phyloP scores from a whole-genome alignment of 2,329 filamentous ascomycete genomes.

The Fusarium bulbicola region DNA sequence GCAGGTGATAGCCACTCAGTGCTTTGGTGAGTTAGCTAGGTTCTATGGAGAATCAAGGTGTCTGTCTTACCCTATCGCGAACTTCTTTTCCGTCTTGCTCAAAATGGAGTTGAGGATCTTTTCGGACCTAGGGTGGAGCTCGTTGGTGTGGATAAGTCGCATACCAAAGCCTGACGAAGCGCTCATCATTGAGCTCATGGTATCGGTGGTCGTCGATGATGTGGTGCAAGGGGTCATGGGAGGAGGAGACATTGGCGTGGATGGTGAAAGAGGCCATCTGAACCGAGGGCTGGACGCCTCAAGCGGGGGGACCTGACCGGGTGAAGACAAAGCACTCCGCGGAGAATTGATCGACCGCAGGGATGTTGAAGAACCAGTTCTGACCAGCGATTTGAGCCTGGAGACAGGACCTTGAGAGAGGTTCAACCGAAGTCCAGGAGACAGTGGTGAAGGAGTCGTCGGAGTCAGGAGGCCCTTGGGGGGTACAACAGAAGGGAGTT shows the following conservation, averaged over 20 bases:
- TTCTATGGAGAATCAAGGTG: neutral
- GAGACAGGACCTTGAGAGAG: slow-evolving; percentile 46
- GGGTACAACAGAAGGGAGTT: slow-evolving; percentile 54
- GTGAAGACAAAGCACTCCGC: slow-evolving; percentile 44
- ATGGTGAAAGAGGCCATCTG: slow-evolving; percentile 49
- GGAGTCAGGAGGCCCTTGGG: slow-evolving; percentile 36
- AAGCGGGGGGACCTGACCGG: slow-evolving; percentile 45
- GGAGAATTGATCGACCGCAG: slow-evolving; percentile 38
- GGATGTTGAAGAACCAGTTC: slow-evolving; percentile 37
- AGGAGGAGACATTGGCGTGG: slow-evolving; percentile 51
- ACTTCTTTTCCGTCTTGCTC: slow-evolving; percentile 61
- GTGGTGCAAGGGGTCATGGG: slow-evolving; percentile 60
- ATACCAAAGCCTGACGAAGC: slow-evolving; percentile 56
- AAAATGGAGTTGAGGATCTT: slow-evolving; percentile 59
- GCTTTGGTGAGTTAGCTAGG: slow-evolving; percentile 40
- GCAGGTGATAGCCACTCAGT: slow-evolving; percentile 56
- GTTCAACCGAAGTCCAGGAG: slow-evolving; percentile 47
- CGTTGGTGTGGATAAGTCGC: slow-evolving; percentile 59
- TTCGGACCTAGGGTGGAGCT: slow-evolving; percentile 57
- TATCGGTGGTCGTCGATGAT: slow-evolving; percentile 48
- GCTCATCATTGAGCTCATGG: slow-evolving; percentile 42
- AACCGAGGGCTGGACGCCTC: slow-evolving; percentile 42
- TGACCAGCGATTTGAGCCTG: slow-evolving; percentile 46
- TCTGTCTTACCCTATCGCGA: slow-evolving; percentile 49
- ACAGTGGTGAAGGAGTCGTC: slow-evolving; percentile 42